Conservation (phyloP, 1,284 basidiomycete genomes). For the Cryptococcus depauperatus region DNA sequence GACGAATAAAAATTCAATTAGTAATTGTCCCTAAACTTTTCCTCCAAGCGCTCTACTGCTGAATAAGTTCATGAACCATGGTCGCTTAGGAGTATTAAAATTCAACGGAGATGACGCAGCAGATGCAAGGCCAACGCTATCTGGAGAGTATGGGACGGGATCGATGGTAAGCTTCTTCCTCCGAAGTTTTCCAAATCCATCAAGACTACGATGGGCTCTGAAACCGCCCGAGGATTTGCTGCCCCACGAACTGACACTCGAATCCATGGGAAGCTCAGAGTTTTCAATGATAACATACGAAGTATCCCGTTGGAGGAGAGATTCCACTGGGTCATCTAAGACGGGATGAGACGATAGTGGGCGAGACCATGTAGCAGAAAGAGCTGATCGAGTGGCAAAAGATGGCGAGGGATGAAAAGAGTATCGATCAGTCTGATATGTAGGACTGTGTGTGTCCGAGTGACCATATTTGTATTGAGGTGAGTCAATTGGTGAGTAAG, state of each 20-base stretch:
- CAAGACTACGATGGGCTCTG: conserved; percentile 24
- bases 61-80: conserved; percentile 85
- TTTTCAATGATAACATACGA: conserved; percentile 40
- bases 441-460: conserved; percentile 6
- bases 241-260: conserved; percentile 22
- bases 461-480: conserved; percentile 11
- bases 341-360: conserved; percentile 1
- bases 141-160: conserved; percentile 25
- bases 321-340: conserved; percentile 24
- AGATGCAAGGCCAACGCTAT: conserved; percentile 19
- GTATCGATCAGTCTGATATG: conserved; percentile 21
- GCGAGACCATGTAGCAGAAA: conserved; percentile 6
- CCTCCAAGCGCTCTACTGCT: no score
- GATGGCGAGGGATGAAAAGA: conserved; percentile 19
- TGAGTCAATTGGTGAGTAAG: conserved; percentile 20
- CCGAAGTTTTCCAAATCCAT: conserved; percentile 41
- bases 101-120: conserved; percentile 9
- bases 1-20: no score
- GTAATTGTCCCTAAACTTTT: no score
- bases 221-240: conserved; percentile 25
- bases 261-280: conserved; percentile 22
- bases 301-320: conserved; percentile 32
- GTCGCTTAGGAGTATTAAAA: conserved; percentile 53
- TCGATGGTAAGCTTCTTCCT: conserved; percentile 30
- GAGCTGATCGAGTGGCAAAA: conserved; percentile 16